Evolutionary conservation across 1,284 basidiomycete species (phyloP).

Genomic region (Ustilago trichophora): DNA sequence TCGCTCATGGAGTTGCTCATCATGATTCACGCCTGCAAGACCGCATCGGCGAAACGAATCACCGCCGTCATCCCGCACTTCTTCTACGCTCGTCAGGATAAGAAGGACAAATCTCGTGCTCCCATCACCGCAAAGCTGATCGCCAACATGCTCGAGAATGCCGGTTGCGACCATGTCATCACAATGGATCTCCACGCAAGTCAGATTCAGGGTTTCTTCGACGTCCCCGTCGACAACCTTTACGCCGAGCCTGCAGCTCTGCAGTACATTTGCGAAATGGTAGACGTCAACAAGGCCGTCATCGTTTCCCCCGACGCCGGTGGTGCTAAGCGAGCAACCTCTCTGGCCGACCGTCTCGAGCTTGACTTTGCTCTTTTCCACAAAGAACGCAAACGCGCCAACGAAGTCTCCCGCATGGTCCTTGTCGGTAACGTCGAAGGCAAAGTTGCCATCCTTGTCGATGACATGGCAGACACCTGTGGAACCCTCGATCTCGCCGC

Average conservation of each 20-base stretch:
- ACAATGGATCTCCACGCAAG: slow-evolving; percentile 67
- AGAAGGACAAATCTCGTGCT: slow-evolving; percentile 98
- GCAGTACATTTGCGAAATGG: slow-evolving; percentile 91
- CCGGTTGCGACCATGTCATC: slow-evolving; percentile 96
- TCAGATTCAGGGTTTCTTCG: slow-evolving; percentile 87
- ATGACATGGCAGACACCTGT: slow-evolving; percentile 99
- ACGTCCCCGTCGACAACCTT: slow-evolving; percentile 99
- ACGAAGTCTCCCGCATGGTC: slow-evolving; percentile 98
- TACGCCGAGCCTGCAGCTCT: slow-evolving; percentile 98
- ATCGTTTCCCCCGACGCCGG: slow-evolving; percentile 99
- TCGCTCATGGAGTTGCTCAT: slow-evolving; percentile 96
- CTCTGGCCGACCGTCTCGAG: slow-evolving; percentile 93
- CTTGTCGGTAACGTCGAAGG: slow-evolving; percentile 92
- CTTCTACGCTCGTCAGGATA: slow-evolving; percentile 76
- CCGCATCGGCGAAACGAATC: slow-evolving; percentile 84
- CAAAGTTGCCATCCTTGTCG: slow-evolving; percentile 96
- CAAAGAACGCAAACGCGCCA: slow-evolving; percentile 99
- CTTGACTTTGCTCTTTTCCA: slow-evolving; percentile 99
- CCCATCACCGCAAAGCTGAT: slow-evolving; percentile 99
- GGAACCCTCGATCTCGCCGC: slow-evolving; percentile 95
- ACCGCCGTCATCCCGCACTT: slow-evolving; percentile 78
- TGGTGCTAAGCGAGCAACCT: slow-evolving; percentile 96
- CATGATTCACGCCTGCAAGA: slow-evolving; percentile 99
- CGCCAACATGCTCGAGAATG: slow-evolving; percentile 97
- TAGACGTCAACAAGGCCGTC: slow-evolving; percentile 85